Evolutionary conservation across 352 stramenopile genomes (phyloP).

Genomic region (Phytophthora litchii): DNA sequence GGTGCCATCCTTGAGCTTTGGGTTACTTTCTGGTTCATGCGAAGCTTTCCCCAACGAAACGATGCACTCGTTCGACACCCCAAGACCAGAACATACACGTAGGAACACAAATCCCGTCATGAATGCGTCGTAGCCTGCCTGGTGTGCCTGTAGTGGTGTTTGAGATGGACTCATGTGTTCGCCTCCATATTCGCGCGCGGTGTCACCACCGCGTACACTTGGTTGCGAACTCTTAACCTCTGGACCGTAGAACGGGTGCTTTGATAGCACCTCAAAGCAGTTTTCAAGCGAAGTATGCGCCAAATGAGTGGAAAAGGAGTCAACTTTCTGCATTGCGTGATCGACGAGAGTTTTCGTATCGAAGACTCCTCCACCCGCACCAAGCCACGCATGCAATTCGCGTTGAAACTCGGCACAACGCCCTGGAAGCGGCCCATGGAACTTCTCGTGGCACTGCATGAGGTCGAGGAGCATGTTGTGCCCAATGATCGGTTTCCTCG

Average conservation of each 20-base stretch:
- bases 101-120: constrained; percentile 84
- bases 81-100: constrained; percentile 62
- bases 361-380: constrained; percentile 47
- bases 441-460: constrained; percentile 84
- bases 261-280: constrained; percentile 61
- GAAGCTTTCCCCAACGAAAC: constrained; percentile 29
- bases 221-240: constrained; percentile 37
- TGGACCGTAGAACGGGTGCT: constrained; percentile 73
- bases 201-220: constrained; percentile 7
- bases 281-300: constrained; percentile 69
- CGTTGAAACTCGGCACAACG: constrained; percentile 65
- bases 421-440: constrained; percentile 60
- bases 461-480: constrained; percentile 86
- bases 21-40: neutral
- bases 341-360: constrained; percentile 81
- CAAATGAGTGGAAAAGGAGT: constrained; percentile 64
- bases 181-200: constrained; percentile 8
- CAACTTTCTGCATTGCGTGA: constrained; percentile 64
- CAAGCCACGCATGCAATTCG: constrained; percentile 61
- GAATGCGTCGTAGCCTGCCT: constrained; percentile 81
- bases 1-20: constrained; percentile 3
- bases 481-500: constrained; percentile 61
- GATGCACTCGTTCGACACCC: constrained; percentile 61
- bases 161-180: constrained; percentile 21
- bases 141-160: constrained; percentile 54